Evolutionary conservation across 345 rosid genomes (phyloP), one percentile per base, ranked within the genome.

Genomic region (Noccaea caerulescens): DNA sequence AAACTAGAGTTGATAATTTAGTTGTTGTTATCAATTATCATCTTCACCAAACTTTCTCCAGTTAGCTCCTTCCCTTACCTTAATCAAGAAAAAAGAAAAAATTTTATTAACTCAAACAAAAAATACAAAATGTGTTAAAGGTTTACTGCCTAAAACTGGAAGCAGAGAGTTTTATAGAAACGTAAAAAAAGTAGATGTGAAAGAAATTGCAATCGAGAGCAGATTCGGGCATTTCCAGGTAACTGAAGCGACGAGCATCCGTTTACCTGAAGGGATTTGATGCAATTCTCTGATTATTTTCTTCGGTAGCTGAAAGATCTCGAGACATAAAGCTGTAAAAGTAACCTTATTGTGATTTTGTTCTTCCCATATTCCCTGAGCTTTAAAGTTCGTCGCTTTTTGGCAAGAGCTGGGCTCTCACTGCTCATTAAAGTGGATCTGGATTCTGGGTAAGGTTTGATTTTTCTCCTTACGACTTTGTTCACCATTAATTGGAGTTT

Each of bases 311-410:
- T 50, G 20, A 51, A 50, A 39, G 44, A 70, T 60, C 52, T 20
- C 12, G 32, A 58, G 4, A 10, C 49, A 14, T 37, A 51, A 71
- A 61, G 67, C 67, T 20, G 52, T 49, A 5, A 72, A 55, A 32
- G 16, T 11, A 46, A 58, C 57, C 13, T 45, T 72, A 3, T 43
- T 42, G 44, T n/a, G 69, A n/a, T 23, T 46, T 68, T 68, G 3
- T 33, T 55, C 16, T 53, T 62, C 52, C n/a, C 37, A 62, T 60
- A 71, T 70, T 70, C 74, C 49, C 46, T 69, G 65, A 36, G 43
- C 45, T 45, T 57, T 42, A 63, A 72, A 72, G 76, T 37, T 71
- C 41, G 46, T 36, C 9, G 23, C 57, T 72, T 63, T 20, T 5
- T 20, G 3, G 34, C 11, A 4, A 51, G 41, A 41, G 32, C 42